Evolutionary conservation across 2,329 filamentous ascomycete species (phyloP), one percentile per base, ranked within the genome.

Genomic region (Periconia digitata): DNA sequence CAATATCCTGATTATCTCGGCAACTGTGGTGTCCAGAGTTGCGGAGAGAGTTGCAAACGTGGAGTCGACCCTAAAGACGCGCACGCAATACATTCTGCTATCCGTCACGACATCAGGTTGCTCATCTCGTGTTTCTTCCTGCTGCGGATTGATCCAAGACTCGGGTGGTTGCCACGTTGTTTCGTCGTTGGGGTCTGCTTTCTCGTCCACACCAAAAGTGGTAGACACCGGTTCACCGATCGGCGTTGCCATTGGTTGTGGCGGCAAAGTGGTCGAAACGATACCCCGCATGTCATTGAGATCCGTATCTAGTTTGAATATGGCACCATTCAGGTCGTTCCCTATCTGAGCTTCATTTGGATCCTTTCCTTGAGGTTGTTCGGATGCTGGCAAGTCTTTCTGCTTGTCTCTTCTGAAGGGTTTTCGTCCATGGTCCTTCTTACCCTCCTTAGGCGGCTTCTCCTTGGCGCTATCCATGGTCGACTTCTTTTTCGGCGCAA

Each of bases 41-140:
- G 92, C 86, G 23, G 91, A 92, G 42, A 99, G 81, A 0, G 94
- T 96, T 6, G 91, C 90, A 74, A 97, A 99, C 0, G 94, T 96
- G 21, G 88, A 90, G 68, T 99, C 92, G 8, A 88, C 87, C 51
- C 92, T 86, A 76, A 99, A 99, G 32, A 99, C 90, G 27, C 94
- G 90, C 66, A 99, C 94, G 69, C 92, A 97, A 71, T 92, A 96
- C 24, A 87, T 85, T 15, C 82, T 79, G 23, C 83, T 79, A 64
- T 90, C 89, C 67, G 92, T 88, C n/a, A 84, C 80, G 43, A 83
- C 81, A 40, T 83, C 85, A 22, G 80, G 76, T 46, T 92, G 87
- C 53, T 91, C 87, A 13, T 82, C 76, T 47, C 90, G 87, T 67
- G 74, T 58, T 43, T 79, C 76, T 58, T 90, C 85, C 7, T 82